These are phyloP conservation scores for Sarocladium strictum DNA, from an alignment of 2,329 filamentous ascomycete species.

Conservation along the genomic window DNA sequence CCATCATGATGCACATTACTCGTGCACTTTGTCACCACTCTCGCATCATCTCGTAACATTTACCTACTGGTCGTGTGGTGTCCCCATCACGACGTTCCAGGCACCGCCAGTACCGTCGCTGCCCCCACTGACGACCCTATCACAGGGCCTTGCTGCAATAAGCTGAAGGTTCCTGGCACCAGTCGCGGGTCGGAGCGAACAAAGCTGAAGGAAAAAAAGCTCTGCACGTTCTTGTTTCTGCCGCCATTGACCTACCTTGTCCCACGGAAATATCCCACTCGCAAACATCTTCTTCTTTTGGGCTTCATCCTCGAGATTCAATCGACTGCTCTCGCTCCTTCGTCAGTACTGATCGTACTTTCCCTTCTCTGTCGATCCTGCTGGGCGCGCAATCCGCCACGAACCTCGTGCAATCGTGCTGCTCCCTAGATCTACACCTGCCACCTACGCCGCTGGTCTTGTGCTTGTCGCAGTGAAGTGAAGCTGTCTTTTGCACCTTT, in stretches of 20 bases:
- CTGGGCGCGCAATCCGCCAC: not conserved
- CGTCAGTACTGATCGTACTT: not conserved
- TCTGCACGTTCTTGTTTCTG: constrained; percentile 5
- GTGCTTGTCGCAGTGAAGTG: not conserved
- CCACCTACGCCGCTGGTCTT: not conserved
- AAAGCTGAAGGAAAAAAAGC: constrained; percentile 7
- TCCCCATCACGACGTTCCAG: not conserved
- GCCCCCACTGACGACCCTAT: not conserved
- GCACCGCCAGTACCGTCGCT: not conserved
- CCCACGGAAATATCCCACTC: not conserved
- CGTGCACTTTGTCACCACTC: not conserved
- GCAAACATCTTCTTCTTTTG: not conserved
- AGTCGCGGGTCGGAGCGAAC: not conserved
- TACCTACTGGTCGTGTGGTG: not conserved
- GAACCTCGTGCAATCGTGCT: not conserved
- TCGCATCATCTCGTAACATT: constrained; percentile 2
- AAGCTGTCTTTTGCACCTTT: not conserved
- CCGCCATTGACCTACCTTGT: constrained; percentile 3
- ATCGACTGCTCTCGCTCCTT: not conserved
- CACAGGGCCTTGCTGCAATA: not conserved
- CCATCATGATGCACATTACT: constrained; percentile 7
- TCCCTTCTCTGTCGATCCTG: not conserved
- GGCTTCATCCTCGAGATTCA: not conserved
- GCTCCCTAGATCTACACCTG: not conserved
- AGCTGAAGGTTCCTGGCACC: constrained; percentile 3